Base-by-base conservation (phyloP, 1,284 basidiomycete genomes). In the Cerrena zonata region DNA sequence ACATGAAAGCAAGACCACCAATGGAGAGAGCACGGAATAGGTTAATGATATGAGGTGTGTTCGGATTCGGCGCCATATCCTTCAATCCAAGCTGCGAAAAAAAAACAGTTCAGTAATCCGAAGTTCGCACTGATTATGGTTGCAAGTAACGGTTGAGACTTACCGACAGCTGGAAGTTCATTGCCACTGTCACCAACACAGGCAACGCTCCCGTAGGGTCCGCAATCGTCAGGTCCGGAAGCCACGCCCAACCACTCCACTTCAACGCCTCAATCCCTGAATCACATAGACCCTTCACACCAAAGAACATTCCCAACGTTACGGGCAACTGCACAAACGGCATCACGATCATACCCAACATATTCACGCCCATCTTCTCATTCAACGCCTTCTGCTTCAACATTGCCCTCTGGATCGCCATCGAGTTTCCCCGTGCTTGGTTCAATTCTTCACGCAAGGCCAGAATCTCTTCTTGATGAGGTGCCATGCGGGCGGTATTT, bases 221-320 rank as follows among this genome's bases (percentile, higher is more conserved):
- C 2, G 84, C 66, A 1, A 77, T 65, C 0, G 91, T 91, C 53
- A 99, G 68, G 66, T 97, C 89, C 0, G 81, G 80, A 34, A 95
- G 69, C 75, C 86, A 86, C 40, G 69, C 73, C 15, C 94, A 69
- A 1, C 94, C 94, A 53, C 91, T 94, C 55, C 82, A 72, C 58
- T 81, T 77, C 58, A 98, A 69, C 65, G 89, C 87, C 41, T 78
- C 74, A 25, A 95, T 64, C 0, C 89, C 90, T 22, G 84, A 67
- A 45, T 76, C 72, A 52, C 86, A 87, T 71, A 98, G 77, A 36
- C 72, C 72, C 64, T 83, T 81, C 44, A 97, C 67, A 13, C 83
- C 92, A 57, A 94, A 86, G 77, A 97, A 99, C 72, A 93, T 76
- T 24, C 86, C 83, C 45, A 97, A 71, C 56, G 91, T 89, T 44